Conservation (phyloP, 495 filamentous ascomycete genomes). For the Penicillium diatomitis region DNA sequence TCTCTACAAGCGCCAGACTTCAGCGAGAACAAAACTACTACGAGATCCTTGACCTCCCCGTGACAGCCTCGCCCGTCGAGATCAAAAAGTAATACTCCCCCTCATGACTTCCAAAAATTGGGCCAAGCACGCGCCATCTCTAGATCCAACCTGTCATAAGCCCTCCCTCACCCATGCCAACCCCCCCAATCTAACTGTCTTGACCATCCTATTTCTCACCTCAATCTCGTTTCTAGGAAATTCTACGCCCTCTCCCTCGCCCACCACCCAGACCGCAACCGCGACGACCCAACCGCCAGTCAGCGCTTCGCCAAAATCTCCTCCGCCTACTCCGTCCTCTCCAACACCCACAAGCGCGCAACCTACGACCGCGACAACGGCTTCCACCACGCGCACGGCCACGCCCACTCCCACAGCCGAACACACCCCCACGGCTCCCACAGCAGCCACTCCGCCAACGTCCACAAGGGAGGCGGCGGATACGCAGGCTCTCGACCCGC, state of each 20-base stretch:
- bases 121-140: no score
- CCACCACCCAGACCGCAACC: conserved; percentile 93
- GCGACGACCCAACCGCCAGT: conserved; percentile 58
- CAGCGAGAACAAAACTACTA: conserved; percentile 56
- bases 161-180: conserved; percentile 1
- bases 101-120: no score
- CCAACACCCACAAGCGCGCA: conserved; percentile 58
- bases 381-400: conserved; percentile 21
- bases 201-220: no score
- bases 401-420: conserved; percentile 22
- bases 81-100: conserved; percentile 64
- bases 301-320: conserved; percentile 75
- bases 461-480: conserved; percentile 24
- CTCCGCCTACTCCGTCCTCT: conserved; percentile 77
- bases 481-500: conserved; percentile 63
- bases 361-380: conserved; percentile 66
- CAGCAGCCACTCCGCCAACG: conserved; percentile 29
- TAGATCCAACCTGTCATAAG: no score
- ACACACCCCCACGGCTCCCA: conserved; percentile 35
- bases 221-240: conserved; percentile 29
- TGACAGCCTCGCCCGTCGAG: conserved; percentile 57
- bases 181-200: background rate
- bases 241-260: conserved; percentile 88
- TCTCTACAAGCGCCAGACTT: conserved; percentile 33
- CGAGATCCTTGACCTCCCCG: conserved; percentile 65